Base-by-base conservation (phyloP, 139 green algal genomes). In the Desmodesmus armatus region DNA sequence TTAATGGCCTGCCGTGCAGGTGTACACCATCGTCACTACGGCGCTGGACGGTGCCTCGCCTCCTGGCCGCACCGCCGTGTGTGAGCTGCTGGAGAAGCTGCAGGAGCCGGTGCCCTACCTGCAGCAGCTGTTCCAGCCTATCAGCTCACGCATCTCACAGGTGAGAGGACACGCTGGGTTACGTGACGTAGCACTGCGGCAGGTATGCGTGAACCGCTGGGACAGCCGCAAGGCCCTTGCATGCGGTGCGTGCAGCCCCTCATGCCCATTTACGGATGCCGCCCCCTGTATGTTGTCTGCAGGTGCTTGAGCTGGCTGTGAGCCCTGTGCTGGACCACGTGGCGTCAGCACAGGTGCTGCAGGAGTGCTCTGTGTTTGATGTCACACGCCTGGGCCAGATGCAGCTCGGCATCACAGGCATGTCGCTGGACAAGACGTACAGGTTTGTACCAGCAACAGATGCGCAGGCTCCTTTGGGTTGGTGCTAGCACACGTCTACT, bases 291-390 rank as follows among this genome's bases (percentile, higher is more conserved):
- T 17, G 31, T 51, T 72, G 37, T 33, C n/a, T 83, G 58, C 58
- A 86, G 80, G 35, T 86, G 27, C 53, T 86, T 37, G 80, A 86
- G 80, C 69, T 86, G 15, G 80, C 58, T 21, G 80, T 86, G 2
- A 79, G 39, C 11, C 25, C 69, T 44, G 80, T 80, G 49, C 51
- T 86, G 27, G 53, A 80, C 27, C 67, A 86, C 41, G 29, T 80
- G 27, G 37, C 49, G 6, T 63, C 37, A 25, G 55, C 69, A 17
- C 25, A 41, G 23, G 58, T 49, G 2, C 37, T 86, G 35, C 53
- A 71, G 69, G 31, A 13, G 7, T 74, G 69, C 7, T n/a, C 53
- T 25, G 49, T 86, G 25, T 79, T 86, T 72, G 80, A 79, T 71
- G 58, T 70, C 27, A 80, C 70, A 11, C 49, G 51, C 27, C 3